phyloP scores from a whole-genome alignment of 1,284 basidiomycete species.

The Ceratobasidium sp. region DNA sequence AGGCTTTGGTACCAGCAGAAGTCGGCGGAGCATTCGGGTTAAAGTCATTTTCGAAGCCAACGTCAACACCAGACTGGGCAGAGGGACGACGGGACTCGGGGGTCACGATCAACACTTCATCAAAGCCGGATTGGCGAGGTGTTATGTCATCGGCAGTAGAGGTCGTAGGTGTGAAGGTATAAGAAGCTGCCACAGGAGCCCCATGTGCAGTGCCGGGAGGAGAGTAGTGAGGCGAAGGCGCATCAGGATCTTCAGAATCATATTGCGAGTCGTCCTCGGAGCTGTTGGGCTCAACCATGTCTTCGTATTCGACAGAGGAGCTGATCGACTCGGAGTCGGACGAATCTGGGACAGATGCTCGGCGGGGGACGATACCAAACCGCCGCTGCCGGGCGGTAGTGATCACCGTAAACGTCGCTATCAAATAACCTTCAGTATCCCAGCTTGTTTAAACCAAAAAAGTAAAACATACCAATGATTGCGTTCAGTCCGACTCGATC shows the following conservation, averaged over 20 bases:
- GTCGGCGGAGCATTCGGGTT: slow-evolving; percentile 17
- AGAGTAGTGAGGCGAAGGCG: slow-evolving; percentile 39
- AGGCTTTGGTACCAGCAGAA: neutral
- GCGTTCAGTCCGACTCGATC: slow-evolving; percentile 34
- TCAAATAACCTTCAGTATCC: neutral
- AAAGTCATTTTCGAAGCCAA: slow-evolving; percentile 39
- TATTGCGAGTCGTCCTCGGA: slow-evolving; percentile 39
- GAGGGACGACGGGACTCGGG: slow-evolving; percentile 41
- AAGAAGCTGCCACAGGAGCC: slow-evolving; percentile 6
- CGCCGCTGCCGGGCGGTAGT: slow-evolving; percentile 39
- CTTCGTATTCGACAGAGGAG: slow-evolving; percentile 40
- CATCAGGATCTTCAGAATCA: slow-evolving; percentile 37
- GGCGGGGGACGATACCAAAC: slow-evolving; percentile 34
- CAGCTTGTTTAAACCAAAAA: neutral
- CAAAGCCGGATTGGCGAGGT: slow-evolving; percentile 35
- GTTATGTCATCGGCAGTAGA: slow-evolving; percentile 19
- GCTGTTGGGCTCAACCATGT: slow-evolving; percentile 28
- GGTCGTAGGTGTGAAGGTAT: slow-evolving; percentile 4
- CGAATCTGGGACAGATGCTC: slow-evolving; percentile 26
- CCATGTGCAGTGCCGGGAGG: slow-evolving; percentile 23
- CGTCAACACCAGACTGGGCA: slow-evolving; percentile 32
- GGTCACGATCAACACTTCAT: slow-evolving; percentile 38
- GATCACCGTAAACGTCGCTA: slow-evolving; percentile 39
- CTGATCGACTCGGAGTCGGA: slow-evolving; percentile 36
- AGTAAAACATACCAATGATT: slow-evolving; percentile 34